Conservation (phyloP, 2,329 filamentous ascomycete species). For the Coniochaeta sp. region DNA sequence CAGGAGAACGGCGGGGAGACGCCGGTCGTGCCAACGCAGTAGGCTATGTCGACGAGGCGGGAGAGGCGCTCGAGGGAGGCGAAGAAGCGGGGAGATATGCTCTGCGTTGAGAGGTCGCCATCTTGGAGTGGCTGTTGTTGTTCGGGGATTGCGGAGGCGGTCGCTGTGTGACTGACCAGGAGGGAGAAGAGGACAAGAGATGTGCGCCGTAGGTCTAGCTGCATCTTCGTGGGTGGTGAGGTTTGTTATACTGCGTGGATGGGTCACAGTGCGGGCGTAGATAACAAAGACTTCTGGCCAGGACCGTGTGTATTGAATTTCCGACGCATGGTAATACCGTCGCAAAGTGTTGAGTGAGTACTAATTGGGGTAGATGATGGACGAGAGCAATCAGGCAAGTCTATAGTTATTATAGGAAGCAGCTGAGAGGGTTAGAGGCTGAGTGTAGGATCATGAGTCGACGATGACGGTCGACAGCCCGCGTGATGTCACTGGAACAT, state of each 20-base stretch:
- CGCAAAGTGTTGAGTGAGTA: not conserved
- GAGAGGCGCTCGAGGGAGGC: conserved; percentile 76
- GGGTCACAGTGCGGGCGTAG: not conserved
- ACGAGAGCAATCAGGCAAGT: not conserved
- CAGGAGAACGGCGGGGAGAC: conserved; percentile 79
- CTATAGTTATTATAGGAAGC: too few relatives aligned
- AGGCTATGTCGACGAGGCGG: conserved; percentile 88
- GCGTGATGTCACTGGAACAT: not conserved
- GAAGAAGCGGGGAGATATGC: conserved; percentile 60
- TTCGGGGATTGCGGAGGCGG: not conserved
- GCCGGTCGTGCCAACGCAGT: conserved; percentile 83
- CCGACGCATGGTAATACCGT: not conserved
- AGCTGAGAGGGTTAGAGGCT: not conserved
- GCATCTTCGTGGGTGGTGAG: not conserved
- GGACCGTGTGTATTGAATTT: not conserved
- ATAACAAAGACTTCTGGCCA: not conserved
- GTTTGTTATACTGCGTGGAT: not conserved
- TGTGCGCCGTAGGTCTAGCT: not conserved
- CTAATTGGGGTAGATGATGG: not conserved
- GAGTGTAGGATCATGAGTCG: not conserved
- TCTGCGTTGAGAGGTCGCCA: not conserved
- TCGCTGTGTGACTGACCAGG: not conserved
- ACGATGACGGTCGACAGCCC: not conserved
- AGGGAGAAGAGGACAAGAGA: not conserved
- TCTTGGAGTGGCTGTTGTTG: conserved; percentile 1